Evolutionary conservation across 225 moss, liverwort and hornwort genomes (phyloP).

Genomic region (Antitrichia curtipendula): DNA sequence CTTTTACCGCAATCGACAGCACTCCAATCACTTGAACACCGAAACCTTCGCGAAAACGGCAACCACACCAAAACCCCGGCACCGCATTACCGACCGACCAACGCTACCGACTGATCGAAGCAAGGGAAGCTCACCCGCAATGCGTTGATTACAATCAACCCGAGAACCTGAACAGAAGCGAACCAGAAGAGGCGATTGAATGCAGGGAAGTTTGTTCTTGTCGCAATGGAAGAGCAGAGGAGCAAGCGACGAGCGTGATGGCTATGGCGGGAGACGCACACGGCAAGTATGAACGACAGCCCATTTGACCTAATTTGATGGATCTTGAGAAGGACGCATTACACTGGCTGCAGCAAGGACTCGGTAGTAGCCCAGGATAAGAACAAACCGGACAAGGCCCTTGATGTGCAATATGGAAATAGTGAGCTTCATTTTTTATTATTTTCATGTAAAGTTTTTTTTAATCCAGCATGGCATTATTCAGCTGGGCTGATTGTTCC

Average conservation of each 20-base stretch:
- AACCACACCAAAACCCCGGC: background rate
- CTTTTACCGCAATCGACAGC: background rate
- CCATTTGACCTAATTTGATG: slow-evolving; percentile 6
- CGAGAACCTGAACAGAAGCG: background rate
- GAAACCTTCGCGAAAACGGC: background rate
- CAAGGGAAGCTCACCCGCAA: background rate
- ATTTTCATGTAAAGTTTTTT: background rate
- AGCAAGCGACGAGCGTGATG: background rate
- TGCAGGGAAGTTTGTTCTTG: background rate
- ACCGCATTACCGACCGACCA: background rate
- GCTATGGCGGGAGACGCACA: slow-evolving; percentile 2
- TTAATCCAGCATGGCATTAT: background rate
- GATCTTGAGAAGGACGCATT: background rate
- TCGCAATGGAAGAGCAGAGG: background rate
- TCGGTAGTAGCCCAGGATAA: background rate
- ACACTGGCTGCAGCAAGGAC: background rate
- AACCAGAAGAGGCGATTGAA: background rate
- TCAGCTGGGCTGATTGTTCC: background rate
- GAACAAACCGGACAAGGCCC: background rate
- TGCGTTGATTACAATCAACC: background rate
- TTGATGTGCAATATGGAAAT: background rate
- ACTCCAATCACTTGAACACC: background rate
- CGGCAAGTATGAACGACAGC: background rate
- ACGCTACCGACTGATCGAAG: background rate
- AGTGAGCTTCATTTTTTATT: background rate